Conservation (phyloP, 495 filamentous ascomycete genomes). For the Neurospora sp. region DNA sequence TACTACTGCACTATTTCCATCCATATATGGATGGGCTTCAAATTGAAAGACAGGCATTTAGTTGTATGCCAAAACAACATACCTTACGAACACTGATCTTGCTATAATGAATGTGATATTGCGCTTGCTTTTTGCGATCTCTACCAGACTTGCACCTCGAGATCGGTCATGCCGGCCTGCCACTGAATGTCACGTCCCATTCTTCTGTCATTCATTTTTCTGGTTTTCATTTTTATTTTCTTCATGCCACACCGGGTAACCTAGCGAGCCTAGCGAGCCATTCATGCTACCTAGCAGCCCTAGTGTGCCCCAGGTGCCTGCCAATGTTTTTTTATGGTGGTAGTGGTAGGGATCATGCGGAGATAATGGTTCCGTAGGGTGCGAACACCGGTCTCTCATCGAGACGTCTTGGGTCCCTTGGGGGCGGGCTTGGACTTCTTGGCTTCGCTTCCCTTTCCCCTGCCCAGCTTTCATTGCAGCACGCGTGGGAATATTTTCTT, state of each 20-base stretch:
- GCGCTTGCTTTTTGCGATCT: not conserved
- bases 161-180: not conserved
- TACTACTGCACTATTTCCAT: not conserved
- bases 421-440: not conserved
- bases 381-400: not conserved
- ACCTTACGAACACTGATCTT: not conserved
- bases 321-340: not conserved
- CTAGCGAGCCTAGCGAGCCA: not conserved
- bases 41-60: not conserved
- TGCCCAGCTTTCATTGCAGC: not conserved
- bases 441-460: not conserved
- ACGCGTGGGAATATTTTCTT: not conserved
- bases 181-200: not conserved
- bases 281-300: not conserved
- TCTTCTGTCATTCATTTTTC: not conserved
- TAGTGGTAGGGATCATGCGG: not conserved
- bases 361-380: not conserved
- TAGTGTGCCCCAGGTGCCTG: not conserved
- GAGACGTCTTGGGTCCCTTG: not conserved
- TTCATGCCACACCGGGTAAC: not conserved
- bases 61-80: not conserved
- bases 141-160: not conserved
- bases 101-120: not conserved
- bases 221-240: not conserved
- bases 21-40: not conserved